These are phyloP conservation scores for Penicillium sp. DNA, from an alignment of 2,329 filamentous ascomycete species.

Conservation along the genomic window DNA sequence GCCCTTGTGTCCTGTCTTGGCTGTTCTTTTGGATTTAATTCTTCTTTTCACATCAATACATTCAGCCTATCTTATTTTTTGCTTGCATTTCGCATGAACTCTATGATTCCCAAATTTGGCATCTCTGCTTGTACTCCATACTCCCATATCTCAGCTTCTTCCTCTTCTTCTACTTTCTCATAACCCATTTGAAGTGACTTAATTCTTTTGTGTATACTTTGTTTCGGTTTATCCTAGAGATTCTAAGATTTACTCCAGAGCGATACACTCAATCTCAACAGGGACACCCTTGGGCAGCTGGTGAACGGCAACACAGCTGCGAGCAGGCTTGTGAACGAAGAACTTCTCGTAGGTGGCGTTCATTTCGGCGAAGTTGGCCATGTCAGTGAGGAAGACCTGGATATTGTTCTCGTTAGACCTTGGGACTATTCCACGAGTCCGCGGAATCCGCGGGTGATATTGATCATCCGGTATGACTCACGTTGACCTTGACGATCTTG, in stretches of 20 bases:
- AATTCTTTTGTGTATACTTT: background rate
- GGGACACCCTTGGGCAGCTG: conserved; percentile 65
- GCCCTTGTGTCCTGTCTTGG: background rate
- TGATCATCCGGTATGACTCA: conserved; percentile 23
- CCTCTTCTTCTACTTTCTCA: background rate
- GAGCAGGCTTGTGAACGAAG: conserved; percentile 65
- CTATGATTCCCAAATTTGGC: conserved; percentile 17
- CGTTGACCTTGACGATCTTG: conserved; percentile 84
- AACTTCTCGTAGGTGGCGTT: conserved; percentile 72
- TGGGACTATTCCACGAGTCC: background rate
- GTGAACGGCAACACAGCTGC: conserved; percentile 64
- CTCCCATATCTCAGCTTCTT: background rate
- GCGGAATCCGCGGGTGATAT: background rate
- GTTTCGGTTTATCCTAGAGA: background rate
- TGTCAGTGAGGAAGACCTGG: conserved; percentile 82
- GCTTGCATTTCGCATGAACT: conserved; percentile 7
- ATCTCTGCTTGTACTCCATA: conserved; percentile 5
- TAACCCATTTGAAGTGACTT: background rate
- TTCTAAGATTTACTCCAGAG: conserved; percentile 45
- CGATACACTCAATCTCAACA: conserved; percentile 67
- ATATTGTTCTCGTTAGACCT: background rate
- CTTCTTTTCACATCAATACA: background rate
- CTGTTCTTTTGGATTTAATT: background rate
- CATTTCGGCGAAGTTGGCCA: conserved; percentile 83
- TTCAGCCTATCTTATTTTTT: background rate